Conservation (phyloP, 768 basidiomycete species). For the Amanita rubescens region DNA sequence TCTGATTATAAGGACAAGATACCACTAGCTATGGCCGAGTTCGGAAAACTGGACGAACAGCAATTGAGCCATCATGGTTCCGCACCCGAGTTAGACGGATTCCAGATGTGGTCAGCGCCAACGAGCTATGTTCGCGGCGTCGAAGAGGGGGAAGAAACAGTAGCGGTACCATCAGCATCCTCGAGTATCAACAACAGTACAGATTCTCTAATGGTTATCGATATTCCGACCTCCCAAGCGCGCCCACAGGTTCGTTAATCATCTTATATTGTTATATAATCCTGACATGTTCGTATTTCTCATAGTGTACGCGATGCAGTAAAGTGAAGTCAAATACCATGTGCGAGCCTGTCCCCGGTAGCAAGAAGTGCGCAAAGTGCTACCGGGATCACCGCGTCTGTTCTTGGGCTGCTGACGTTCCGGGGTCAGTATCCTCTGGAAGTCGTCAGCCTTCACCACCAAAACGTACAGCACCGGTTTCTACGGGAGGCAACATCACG, state of each 20-base stretch:
- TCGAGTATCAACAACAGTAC: not conserved
- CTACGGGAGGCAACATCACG: too few relatives aligned
- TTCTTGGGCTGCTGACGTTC: not conserved
- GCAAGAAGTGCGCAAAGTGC: constrained; percentile 1
- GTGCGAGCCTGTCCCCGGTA: not conserved
- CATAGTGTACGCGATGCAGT: not conserved
- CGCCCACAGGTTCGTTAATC: not conserved
- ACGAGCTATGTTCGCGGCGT: constrained; percentile 3
- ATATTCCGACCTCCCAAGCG: not conserved
- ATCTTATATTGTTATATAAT: not conserved
- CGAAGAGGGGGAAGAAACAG: not conserved
- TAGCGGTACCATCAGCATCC: not conserved
- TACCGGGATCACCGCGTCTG: not conserved
- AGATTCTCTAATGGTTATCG: not conserved
- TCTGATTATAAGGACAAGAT: too few relatives aligned
- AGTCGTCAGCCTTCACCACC: not conserved
- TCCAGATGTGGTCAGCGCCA: constrained; percentile 1
- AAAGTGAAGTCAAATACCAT: not conserved
- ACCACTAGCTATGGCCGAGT: too few relatives aligned
- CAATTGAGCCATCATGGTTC: too few relatives aligned
- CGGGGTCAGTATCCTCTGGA: not conserved
- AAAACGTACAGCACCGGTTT: not conserved
- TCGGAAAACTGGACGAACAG: not conserved
- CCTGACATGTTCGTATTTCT: not conserved
- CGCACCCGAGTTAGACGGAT: not conserved